Base-by-base conservation (phyloP, 176 grass and related monocot species). In the Oryza nivara region DNA sequence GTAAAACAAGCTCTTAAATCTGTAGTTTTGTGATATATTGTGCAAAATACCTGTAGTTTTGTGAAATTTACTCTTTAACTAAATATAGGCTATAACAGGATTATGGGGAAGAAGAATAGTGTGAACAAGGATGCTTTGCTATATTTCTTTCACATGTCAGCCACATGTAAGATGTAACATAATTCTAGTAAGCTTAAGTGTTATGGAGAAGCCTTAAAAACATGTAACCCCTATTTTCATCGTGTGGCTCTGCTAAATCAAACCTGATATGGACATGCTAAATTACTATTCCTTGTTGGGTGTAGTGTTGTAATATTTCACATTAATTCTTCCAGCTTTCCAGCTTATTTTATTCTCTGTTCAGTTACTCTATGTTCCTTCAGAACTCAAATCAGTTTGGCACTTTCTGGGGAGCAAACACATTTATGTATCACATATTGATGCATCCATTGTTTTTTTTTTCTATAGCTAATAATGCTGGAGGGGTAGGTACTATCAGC, bases 381-480 rank as follows among this genome's bases (percentile, higher is more conserved):
- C 16, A 65, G n/a, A 79, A 41, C 51, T 83, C 36, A 41, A n/a
- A 60, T 60, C 20, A 60, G 51, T 75, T 52, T 60, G 22, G 49
- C 34, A 43, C 78, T 23, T 2, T 2, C 11, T 56, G 17, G 48
- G 64, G 36, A 82, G 17, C 23, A 4, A 47, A 25, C 12, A 23
- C 1, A 26, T 61, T 87, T 75, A 69, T 67, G 10, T 46, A 19
- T 45, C 71, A 68, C 60, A 23, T 3, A 54, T 23, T 77, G 45
- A 82, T 77, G 49, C 36, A 77, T 14, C 67, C 64, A 23, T 61
- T 5, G 15, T 43, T 32, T 38, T n/a, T 11, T n/a, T 26, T 45
- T 40, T 66, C 64, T 76, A 84, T 86, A 94, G 92, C 56, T 58
- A 97, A 28, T 70, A 90, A 73, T 73, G 76, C 88, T 82, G 92